These are phyloP conservation scores for Nicotiana sylvestris DNA, from an alignment of 257 asterid genomes.

Conservation along the genomic window DNA sequence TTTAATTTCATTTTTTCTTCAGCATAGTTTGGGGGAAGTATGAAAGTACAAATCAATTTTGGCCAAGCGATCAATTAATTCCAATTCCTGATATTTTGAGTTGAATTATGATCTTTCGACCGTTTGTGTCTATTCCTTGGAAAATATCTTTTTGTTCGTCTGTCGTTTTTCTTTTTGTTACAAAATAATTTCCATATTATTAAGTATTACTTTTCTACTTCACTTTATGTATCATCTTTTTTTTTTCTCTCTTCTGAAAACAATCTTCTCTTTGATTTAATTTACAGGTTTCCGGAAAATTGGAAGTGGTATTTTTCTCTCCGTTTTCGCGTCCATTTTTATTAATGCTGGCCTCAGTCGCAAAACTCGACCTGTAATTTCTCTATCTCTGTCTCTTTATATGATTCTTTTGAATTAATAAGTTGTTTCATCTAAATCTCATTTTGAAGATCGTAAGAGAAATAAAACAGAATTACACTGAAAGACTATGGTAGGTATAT, in stretches of 20 bases:
- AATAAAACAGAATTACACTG: background rate
- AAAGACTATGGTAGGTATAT: background rate
- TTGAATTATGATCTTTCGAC: background rate
- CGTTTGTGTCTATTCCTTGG: background rate
- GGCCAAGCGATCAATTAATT: background rate
- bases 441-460: background rate
- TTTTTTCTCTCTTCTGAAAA: background rate
- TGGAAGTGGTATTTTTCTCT: slow-evolving; percentile 54
- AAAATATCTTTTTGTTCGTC: background rate
- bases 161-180: background rate
- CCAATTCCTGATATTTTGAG: background rate
- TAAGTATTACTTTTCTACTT: background rate
- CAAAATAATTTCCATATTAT: background rate
- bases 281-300: slow-evolving; percentile 69
- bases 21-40: background rate
- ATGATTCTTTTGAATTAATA: background rate
- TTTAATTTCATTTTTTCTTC: background rate
- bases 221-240: background rate
- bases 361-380: slow-evolving; percentile 71
- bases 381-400: background rate
- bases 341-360: slow-evolving; percentile 76
- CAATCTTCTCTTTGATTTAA: background rate
- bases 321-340: slow-evolving; percentile 55
- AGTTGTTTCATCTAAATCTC: background rate
- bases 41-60: background rate